phyloP scores from a whole-genome alignment of 148 eudicot genomes.

The Silene latifolia region DNA sequence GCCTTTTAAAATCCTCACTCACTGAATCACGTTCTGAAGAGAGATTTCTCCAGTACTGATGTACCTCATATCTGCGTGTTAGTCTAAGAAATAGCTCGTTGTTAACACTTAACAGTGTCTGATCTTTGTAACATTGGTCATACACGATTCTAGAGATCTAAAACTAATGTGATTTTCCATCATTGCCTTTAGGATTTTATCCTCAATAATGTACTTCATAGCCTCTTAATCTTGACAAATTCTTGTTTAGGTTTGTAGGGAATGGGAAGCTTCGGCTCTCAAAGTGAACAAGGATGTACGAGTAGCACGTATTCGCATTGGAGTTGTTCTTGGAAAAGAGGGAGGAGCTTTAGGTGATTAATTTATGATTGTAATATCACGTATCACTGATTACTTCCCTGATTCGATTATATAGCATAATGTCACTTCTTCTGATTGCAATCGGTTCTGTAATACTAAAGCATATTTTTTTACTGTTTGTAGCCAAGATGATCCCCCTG shows the following conservation, averaged over 20 bases:
- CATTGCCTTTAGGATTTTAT: background rate
- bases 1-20: background rate
- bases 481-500: slow-evolving; percentile 98
- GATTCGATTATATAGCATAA: background rate
- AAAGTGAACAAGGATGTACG: slow-evolving; percentile 76
- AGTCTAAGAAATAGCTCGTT: background rate
- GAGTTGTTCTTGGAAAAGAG: slow-evolving; percentile 95
- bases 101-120: background rate
- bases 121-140: background rate
- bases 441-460: background rate
- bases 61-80: background rate
- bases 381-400: background rate
- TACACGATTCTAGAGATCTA: background rate
- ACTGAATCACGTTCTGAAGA: background rate
- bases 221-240: background rate
- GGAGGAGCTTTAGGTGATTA: slow-evolving; percentile 89
- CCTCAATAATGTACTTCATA: background rate
- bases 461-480: slow-evolving; percentile 16
- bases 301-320: slow-evolving; percentile 74
- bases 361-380: slow-evolving; percentile 15
- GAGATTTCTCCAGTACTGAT: background rate
- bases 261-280: slow-evolving; percentile 89
- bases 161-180: background rate
- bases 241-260: slow-evolving; percentile 77
- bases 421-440: background rate